Evolutionary conservation across 176 grass and related monocot species (phyloP), one percentile per base, ranked within the genome.

Genomic region (Cocos nucifera): DNA sequence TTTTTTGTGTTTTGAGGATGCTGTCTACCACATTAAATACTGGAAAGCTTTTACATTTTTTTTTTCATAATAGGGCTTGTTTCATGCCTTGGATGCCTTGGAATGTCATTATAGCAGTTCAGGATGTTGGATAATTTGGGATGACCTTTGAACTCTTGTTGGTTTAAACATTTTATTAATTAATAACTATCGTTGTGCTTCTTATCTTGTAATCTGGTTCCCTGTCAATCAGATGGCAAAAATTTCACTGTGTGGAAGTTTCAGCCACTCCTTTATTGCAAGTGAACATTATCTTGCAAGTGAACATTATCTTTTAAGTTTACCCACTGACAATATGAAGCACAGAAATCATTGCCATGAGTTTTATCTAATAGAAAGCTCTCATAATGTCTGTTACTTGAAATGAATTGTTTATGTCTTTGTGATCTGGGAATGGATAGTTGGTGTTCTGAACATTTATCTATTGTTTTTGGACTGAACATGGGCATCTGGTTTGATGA

Each of bases 1-100:
- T 17, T 54, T 54, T 68, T 58, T 75, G 65, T 61, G 29, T 82
- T 62, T 78, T 57, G 26, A 78, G 63, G 74, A 54, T 75, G 66
- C 44, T 75, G 39, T 61, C 70, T 56, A 74, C 60, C 56, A 75
- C 56, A 75, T 64, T 50, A 75, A 44, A 67, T 61, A 56, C 29
- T 81, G 70, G 19, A 71, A 58, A 76, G 2, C 23, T 15, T 32
- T 78, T 39, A 59, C 62, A 27, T 75, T n/a, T 29, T 54, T 62
- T 63, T 30, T 27, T n/a, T 61, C 58, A 61, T 44, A 44, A 39
- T 24, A 61, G 25, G n/a, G 17, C 29, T 28, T 7, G 17, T 61
- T 59, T 35, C 25, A 32, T 61, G 23, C 58, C 27, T 18, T 28
- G 7, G 29, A 35, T 29, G 26, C 19, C 54, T 56, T 56, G 19